A percentile compares a stretch with the other conserved stretches of the same genome.
Evolutionary conservation across 176 grass and related monocot species (phyloP).

Genomic region (Alopecurus myosuroides): DNA sequence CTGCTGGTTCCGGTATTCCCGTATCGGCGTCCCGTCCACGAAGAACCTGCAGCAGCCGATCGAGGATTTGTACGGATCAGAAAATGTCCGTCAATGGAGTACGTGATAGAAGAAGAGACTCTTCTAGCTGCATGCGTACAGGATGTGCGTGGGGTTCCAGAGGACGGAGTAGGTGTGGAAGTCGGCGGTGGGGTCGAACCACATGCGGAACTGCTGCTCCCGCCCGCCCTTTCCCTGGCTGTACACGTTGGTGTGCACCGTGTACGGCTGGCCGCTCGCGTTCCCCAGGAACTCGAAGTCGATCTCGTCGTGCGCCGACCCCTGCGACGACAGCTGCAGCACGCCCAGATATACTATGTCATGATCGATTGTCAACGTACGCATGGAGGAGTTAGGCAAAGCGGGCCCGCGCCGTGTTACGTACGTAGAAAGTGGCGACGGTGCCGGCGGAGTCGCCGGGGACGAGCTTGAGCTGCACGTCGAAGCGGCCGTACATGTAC

Average conservation of each 20-base stretch:
- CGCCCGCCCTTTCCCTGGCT: conserved; percentile 60
- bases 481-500: conserved; percentile 69
- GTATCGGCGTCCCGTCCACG: conserved; percentile 66
- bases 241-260: conserved; percentile 82
- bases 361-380: neutral
- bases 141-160: conserved; percentile 63
- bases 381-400: neutral
- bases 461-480: conserved; percentile 70
- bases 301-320: conserved; percentile 60
- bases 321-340: conserved; percentile 73
- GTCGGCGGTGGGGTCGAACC: conserved; percentile 75
- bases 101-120: neutral
- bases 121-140: neutral
- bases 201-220: conserved; percentile 81
- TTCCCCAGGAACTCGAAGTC: conserved; percentile 93
- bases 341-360: no score
- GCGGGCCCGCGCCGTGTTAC: neutral
- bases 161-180: conserved; percentile 80
- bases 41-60: conserved; percentile 41
- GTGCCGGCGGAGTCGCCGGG: conserved; percentile 73
- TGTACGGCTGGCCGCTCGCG: conserved; percentile 62
- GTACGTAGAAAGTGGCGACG: conserved; percentile 70
- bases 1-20: conserved; percentile 54
- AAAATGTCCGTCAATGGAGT: neutral
- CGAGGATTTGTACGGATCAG: no score